Evolutionary conservation across 768 basidiomycete species (phyloP), one percentile per base, ranked within the genome.

Genomic region (Tylopilus intermedius): DNA sequence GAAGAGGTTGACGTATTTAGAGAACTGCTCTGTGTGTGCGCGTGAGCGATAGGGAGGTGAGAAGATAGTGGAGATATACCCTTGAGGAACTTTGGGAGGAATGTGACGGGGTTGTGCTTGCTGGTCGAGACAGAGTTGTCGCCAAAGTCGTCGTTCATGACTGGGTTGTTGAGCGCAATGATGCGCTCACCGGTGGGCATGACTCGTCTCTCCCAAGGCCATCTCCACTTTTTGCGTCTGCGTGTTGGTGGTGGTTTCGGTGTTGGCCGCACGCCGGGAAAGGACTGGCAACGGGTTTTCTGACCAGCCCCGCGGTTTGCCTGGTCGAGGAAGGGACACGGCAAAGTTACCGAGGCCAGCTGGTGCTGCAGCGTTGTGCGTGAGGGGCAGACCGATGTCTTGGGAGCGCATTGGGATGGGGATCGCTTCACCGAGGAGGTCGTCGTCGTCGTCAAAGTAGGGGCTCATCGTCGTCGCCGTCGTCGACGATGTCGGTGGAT

Each of bases 1-100:
- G 78, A 99, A 99, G 55, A 98, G 48, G 67, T 99, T 98, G 60
- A 96, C 95, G 67, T 97, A 97, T 81, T 96, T 92, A 40, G 91
- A 94, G 76, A 97, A 96, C 82, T 97, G 94, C 68, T 95, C 94
- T 95, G 71, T 6, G 46, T 27, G 26, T 6, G 13, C 5, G 32
- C 0, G 38, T 68, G 35, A 64, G 58, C 9, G 35, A 14, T 5
- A n/a, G 6, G 9, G 10, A 33, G 10, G 10, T 11, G 44, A 1
- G 27, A n/a, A 33, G 3, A 22, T 26, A 22, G 29, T 1, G 18
- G 32, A 1, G 27, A 74, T 83, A 58, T 62, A 97, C 95, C 94
- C 48, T 81, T 80, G 54, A 99, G 71, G 72, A 98, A 99, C 71
- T 97, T 97, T 37, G 92, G 93, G 5, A 94, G 55, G 69, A 98